A percentile compares a stretch with the other conserved stretches of the same genome.
Conservation (phyloP, 2,329 filamentous ascomycete species). For the Aspergillus caelatus region DNA sequence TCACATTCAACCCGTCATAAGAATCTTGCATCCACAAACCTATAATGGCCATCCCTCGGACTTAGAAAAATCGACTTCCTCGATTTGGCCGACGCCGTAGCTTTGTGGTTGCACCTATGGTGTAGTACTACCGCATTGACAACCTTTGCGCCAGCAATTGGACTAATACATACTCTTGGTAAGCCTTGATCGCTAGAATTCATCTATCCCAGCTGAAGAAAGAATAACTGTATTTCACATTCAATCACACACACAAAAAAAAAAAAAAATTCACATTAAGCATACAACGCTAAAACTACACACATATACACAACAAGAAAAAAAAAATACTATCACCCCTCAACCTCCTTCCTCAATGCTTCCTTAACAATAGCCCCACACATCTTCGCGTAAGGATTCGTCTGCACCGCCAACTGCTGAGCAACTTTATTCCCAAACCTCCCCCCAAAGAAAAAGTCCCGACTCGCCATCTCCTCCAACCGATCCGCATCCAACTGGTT, state of each 20-base stretch:
- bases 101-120: too few relatives aligned
- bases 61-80: background rate
- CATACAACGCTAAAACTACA: background rate
- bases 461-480: slow-evolving; percentile 59
- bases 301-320: background rate
- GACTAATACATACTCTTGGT: background rate
- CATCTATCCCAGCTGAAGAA: background rate
- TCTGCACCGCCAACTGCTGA: slow-evolving; percentile 60
- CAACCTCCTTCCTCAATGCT: slow-evolving; percentile 59
- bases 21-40: background rate
- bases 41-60: background rate
- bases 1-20: background rate
- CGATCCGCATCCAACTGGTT: slow-evolving; percentile 38
- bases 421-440: slow-evolving; percentile 60
- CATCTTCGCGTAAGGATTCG: slow-evolving; percentile 66
- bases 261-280: background rate
- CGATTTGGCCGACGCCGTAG: background rate
- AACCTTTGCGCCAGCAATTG: background rate
- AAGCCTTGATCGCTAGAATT: background rate
- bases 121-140: too few relatives aligned
- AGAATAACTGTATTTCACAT: background rate
- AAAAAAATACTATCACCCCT: slow-evolving; percentile 15
- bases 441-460: slow-evolving; percentile 57
- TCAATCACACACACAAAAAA: background rate
- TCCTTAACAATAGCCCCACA: slow-evolving; percentile 65